Evolutionary conservation across 2,329 filamentous ascomycete genomes (phyloP), one percentile per base, ranked within the genome.

Genomic region (Neofusicoccum laricinum): DNA sequence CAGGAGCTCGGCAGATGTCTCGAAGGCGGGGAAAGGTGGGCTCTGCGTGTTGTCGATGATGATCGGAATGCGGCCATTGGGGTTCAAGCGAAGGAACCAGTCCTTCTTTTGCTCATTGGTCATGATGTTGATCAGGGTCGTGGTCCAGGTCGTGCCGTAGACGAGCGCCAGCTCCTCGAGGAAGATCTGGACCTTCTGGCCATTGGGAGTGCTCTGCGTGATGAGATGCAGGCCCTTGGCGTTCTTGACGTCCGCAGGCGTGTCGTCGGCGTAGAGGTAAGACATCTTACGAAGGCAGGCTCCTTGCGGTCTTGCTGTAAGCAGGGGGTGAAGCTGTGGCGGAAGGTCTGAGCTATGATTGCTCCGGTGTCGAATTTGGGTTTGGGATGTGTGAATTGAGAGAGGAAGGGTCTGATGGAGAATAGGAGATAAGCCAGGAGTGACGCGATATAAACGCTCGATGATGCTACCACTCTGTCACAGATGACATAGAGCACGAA

Each of bases 91-190:
- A 4, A 84, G 74, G 68, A 82, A 84, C 81, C 81, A 85, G 53
- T 85, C 82, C 64, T 84, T 82, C 76, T 85, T 85, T 69, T 85
- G 82, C 67, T 81, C 82, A 67, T 84, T 84, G 65, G 80, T 84
- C 57, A 71, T 73, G 68, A 84, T 82, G 70, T 84, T 75, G 68
- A 48, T 64, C 17, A 53, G 55, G 4, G 48, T 53, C 1, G 55
- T 61, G 19, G 59, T 63, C 53, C 65, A 57, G n/a, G 51, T 63
- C 45, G 57, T 68, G 49, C 80, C 81, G 69, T 86, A 86, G 32
- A 72, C 66, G 15, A 81, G 80, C 46, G 80, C 79, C 25, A 86
- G 74, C 70, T 86, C 84, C 68, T 86, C 84, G n/a, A 85, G 79
- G 66, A 84, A 73, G 70, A 85, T 84, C 69, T 83, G 81, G 1